A percentile compares a stretch with the other conserved stretches of the same genome.
Conservation (phyloP, 2,329 filamentous ascomycete genomes). For the Sporothrix humicola region DNA sequence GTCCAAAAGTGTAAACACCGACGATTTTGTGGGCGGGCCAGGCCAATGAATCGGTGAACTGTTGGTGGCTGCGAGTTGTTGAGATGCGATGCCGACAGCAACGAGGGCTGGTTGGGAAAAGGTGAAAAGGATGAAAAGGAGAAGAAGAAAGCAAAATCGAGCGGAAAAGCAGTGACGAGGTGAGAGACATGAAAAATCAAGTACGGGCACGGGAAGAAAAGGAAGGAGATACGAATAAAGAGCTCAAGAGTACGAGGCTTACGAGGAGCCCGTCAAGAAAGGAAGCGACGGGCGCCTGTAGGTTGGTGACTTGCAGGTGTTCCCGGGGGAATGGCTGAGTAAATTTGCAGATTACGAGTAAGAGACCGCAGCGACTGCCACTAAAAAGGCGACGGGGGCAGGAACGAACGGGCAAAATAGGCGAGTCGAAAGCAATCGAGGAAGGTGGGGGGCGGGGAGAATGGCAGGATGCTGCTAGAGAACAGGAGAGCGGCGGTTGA, state of each 20-base stretch:
- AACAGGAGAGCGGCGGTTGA: constrained; percentile 7
- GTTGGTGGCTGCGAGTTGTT: not conserved
- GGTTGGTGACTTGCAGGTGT: constrained; percentile 29
- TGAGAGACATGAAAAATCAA: not conserved
- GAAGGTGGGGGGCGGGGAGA: constrained; percentile 28
- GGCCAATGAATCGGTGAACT: not conserved
- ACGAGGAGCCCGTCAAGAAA: constrained; percentile 17
- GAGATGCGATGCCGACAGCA: constrained; percentile 6
- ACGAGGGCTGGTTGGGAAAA: not conserved
- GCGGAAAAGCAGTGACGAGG: not conserved
- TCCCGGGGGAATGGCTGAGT: constrained; percentile 30
- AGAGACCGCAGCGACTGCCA: not conserved
- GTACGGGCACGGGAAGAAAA: not conserved
- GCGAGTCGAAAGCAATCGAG: not conserved
- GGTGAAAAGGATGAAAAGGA: not conserved
- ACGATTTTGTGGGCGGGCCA: not conserved
- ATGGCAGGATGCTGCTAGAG: constrained; percentile 4
- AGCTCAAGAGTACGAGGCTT: constrained; percentile 20
- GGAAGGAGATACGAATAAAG: constrained; percentile 22
- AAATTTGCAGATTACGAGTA: constrained; percentile 20
- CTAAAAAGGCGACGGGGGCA: constrained; percentile 24
- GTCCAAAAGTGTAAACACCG: constrained; percentile 4
- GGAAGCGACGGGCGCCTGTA: constrained; percentile 8
- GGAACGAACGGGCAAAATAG: constrained; percentile 1
- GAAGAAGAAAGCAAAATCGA: not conserved